Evolutionary conservation across 306 rosid species (phyloP), one percentile per base, ranked within the genome.

Genomic region (Cucurbita moschata): DNA sequence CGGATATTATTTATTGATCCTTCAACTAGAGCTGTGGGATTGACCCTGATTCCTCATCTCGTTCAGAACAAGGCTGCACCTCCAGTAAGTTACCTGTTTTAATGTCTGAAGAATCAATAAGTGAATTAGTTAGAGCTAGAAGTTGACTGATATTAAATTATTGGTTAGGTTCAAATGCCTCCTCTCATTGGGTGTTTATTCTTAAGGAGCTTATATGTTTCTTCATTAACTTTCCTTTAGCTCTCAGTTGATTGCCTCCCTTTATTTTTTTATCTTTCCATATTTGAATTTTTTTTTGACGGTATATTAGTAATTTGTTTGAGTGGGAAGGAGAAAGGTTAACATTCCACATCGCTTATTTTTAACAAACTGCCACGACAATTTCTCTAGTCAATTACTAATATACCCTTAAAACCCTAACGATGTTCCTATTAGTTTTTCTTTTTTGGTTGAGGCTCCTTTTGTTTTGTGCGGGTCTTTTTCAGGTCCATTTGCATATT

Each of bases 1-100:
- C 92, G 97, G 79, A 85, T 94, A 81, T 76, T 94, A 76, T 94
- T 94, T 80, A 80, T 94, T 78, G 96, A 94, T 83, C 97, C 99
- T 42, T 86, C 89, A 69, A 87, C 87, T 44, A 91, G 96, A 85
- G 95, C 97, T 66, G 86, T 94, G 81, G 99, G 99, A 62, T 86
- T 94, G 96, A 94, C 99, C 18, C 75, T 94, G 80, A 91, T 88
- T 87, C 89, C 91, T 15, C 88, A 91, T 86, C 97, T 94, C 74
- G 83, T 94, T 84, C 89, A 78, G 74, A 85, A 89, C 86, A 91
- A 73, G 83, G 80, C 91, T 55, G 91, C 95, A 76, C 88, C 91
- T 78, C 81, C 78, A 50, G 98, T 90, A 84, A 89, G 97, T 88
- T 51, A 58, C 44, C 7, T 69, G 69, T 71, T 71, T 67, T 21